These are phyloP conservation scores for Neoboletus subvelutipes DNA, from an alignment of 768 basidiomycete species.

Conservation along the genomic window DNA sequence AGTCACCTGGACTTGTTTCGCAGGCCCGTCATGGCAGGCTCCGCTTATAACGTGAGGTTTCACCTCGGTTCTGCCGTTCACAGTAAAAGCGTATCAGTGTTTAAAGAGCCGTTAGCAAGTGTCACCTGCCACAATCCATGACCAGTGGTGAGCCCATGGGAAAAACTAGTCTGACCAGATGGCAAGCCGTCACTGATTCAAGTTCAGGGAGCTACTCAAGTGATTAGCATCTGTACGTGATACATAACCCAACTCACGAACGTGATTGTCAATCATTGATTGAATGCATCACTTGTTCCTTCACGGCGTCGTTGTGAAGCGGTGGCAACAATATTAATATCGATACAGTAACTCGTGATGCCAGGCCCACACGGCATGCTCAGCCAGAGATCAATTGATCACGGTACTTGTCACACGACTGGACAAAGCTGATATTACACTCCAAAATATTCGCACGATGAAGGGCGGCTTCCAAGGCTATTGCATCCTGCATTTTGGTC, in stretches of 20 bases:
- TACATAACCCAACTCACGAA: background rate
- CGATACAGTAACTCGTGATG: no score
- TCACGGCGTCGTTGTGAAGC: no score
- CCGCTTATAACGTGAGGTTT: background rate
- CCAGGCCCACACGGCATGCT: no score
- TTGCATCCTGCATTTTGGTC: no score
- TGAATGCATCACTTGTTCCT: no score
- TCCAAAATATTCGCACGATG: no score
- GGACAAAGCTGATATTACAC: no score
- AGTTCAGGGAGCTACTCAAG: background rate
- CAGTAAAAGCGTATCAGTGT: background rate
- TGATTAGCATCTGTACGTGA: background rate
- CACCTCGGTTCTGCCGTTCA: background rate
- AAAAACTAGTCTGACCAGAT: background rate
- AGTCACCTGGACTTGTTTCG: background rate
- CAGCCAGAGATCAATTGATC: no score
- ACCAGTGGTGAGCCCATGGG: background rate
- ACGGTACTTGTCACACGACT: no score
- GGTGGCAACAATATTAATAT: no score
- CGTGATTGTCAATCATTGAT: background rate
- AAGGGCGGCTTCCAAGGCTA: no score
- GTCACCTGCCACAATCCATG: background rate
- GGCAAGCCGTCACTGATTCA: background rate
- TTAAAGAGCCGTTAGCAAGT: background rate
- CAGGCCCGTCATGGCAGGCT: background rate